Percentiles rank a stretch among this genome's conserved stretches.
Conservation (phyloP, 306 rosid genomes). For the Sophora flavescens region DNA sequence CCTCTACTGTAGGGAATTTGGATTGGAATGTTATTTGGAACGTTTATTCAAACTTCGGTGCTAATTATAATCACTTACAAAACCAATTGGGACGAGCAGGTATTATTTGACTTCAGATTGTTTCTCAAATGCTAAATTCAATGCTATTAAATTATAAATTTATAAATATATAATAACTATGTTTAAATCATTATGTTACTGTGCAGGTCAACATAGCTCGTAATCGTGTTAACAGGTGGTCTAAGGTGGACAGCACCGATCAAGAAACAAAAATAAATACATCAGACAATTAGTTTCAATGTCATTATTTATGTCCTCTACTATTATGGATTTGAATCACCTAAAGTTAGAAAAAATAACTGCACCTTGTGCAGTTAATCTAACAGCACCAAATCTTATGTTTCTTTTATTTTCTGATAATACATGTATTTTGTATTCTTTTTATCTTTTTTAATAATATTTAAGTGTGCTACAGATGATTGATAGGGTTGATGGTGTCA, state of each 20-base stretch:
- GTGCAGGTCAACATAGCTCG: conserved; percentile 54
- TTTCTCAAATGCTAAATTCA: background rate
- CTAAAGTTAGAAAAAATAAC: too few relatives aligned
- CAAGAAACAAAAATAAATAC: conserved; percentile 32
- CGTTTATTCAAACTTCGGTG: conserved; percentile 64
- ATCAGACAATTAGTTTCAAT: background rate
- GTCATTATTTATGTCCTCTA: background rate
- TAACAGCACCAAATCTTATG: too few relatives aligned
- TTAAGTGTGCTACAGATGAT: too few relatives aligned
- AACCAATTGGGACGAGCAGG: conserved; percentile 74
- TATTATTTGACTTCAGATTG: conserved; percentile 14
- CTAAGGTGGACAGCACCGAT: conserved; percentile 12
- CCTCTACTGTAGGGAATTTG: conserved; percentile 58
- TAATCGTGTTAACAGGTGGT: conserved; percentile 50
- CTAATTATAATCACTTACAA: conserved; percentile 56
- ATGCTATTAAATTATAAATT: background rate
- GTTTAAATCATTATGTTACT: background rate
- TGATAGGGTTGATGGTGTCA: too few relatives aligned
- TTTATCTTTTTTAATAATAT: too few relatives aligned
- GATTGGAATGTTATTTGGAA: conserved; percentile 79
- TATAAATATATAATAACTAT: background rate
- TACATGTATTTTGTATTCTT: too few relatives aligned
- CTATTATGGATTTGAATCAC: background rate
- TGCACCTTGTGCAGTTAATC: too few relatives aligned
- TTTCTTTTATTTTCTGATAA: too few relatives aligned